Percentiles rank a stretch among this genome's conserved stretches.
These are phyloP conservation scores for Kodamaea sp. DNA, from an alignment of 1,139 yeast species.

Conservation along the genomic window DNA sequence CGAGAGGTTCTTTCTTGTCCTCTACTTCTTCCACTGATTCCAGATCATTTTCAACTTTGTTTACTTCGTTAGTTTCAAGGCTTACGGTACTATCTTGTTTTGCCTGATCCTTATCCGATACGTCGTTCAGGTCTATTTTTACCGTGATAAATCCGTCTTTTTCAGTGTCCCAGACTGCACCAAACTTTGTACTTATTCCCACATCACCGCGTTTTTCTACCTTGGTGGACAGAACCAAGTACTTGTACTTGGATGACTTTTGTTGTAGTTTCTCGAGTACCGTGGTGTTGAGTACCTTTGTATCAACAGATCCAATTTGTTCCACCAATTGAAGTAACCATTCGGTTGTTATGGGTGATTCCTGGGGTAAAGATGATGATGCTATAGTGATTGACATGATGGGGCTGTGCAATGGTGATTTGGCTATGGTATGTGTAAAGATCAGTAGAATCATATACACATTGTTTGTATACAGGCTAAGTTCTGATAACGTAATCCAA, in stretches of 20 bases:
- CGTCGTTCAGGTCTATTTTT: constrained; percentile 17
- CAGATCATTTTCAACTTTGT: background rate
- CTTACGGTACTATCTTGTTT: background rate
- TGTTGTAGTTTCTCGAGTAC: constrained; percentile 23
- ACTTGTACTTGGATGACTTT: constrained; percentile 42
- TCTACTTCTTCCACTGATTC: background rate
- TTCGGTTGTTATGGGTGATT: constrained; percentile 12
- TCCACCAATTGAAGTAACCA: constrained; percentile 6
- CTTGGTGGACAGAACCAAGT: constrained; percentile 31
- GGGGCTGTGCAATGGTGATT: no score
- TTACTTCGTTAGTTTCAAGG: background rate
- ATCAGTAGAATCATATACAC: no score
- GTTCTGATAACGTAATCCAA: no score
- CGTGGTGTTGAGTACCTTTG: constrained; percentile 5
- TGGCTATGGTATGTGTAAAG: no score
- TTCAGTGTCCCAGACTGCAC: constrained; percentile 42
- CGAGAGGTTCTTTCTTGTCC: no score
- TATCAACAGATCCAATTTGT: constrained; percentile 4
- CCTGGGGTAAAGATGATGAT: constrained; percentile 8
- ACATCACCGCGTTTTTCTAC: constrained; percentile 16
- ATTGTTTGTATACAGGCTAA: no score
- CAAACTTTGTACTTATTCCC: constrained; percentile 28
- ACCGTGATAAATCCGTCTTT: constrained; percentile 39
- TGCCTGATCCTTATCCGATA: no score
- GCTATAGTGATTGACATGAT: constrained; percentile 4